Evolutionary conservation across 2,329 filamentous ascomycete species (phyloP).

Genomic region (Talaromyces sp.): DNA sequence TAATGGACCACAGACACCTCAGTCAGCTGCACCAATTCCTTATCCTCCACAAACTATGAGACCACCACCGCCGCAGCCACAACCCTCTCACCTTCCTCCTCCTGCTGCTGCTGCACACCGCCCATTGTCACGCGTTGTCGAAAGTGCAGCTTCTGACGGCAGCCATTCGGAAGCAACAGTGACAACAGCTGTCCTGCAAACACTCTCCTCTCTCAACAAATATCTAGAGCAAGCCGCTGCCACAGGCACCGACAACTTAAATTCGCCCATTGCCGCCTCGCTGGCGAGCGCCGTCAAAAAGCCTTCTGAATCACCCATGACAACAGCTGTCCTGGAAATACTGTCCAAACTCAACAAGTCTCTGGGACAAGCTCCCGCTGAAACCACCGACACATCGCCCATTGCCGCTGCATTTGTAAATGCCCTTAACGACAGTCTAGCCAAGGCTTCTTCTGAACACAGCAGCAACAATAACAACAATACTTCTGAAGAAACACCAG

Average conservation of each 20-base stretch:
- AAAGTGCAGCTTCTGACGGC: constrained; percentile 11
- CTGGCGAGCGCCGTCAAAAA: constrained; percentile 10
- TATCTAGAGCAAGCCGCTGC: constrained; percentile 23
- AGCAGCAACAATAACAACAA: neutral
- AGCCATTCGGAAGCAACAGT: constrained; percentile 11
- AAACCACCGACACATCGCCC: too few species aligned
- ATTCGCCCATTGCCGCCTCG: constrained; percentile 19
- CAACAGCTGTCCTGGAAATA: too few species aligned
- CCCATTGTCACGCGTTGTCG: neutral
- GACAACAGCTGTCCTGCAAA: constrained; percentile 30
- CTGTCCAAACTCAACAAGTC: too few species aligned
- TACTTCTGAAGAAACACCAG: neutral
- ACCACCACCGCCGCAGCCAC: constrained; percentile 10
- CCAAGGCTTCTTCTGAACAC: too few species aligned
- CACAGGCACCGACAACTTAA: constrained; percentile 9
- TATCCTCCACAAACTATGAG: neutral
- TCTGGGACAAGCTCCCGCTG: too few species aligned
- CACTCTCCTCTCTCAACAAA: constrained; percentile 31
- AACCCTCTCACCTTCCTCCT: neutral
- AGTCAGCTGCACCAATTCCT: neutral
- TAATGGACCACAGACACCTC: constrained; percentile 3
- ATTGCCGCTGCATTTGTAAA: too few species aligned
- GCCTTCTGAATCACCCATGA: too few species aligned
- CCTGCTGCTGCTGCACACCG: neutral
- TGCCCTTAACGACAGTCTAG: too few species aligned